phyloP scores from a whole-genome alignment of 1,139 yeast species.

The Debaryomyces coudertii region DNA sequence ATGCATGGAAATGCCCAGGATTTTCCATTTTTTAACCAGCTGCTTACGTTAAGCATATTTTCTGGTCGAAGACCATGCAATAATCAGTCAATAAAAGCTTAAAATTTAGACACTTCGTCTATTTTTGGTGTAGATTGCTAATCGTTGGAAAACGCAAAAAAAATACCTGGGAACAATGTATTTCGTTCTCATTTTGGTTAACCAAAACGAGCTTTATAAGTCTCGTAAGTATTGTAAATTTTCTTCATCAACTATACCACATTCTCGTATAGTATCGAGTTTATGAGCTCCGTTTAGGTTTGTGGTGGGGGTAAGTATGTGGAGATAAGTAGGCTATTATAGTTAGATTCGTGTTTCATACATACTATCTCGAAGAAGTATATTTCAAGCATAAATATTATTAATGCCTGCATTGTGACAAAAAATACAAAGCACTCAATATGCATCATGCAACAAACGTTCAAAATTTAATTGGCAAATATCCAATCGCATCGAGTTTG shows the following conservation, averaged over 20 bases:
- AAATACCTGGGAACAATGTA: neutral
- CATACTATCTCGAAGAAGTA: conserved; percentile 3
- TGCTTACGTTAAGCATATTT: neutral
- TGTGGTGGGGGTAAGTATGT: conserved; percentile 7
- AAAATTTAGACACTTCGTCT: neutral
- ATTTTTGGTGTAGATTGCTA: neutral
- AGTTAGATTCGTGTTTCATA: conserved; percentile 8
- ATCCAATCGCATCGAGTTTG: neutral
- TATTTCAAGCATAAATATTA: neutral
- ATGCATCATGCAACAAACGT: neutral
- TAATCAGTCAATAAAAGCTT: neutral
- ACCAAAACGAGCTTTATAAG: too few relatives aligned
- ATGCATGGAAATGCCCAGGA: conserved; percentile 1
- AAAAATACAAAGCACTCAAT: neutral
- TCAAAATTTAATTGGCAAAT: neutral
- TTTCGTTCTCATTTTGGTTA: neutral
- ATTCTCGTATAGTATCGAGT: neutral
- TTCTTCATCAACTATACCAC: neutral
- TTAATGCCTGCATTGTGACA: conserved; percentile 1
- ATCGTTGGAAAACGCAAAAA: neutral
- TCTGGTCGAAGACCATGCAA: neutral
- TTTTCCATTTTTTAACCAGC: conserved; percentile 3
- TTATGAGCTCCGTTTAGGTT: conserved; percentile 8
- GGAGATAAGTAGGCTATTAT: conserved; percentile 1
- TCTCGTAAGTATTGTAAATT: neutral